phyloP scores from a whole-genome alignment of 768 basidiomycete genomes.

The Tulasnella sp. region DNA sequence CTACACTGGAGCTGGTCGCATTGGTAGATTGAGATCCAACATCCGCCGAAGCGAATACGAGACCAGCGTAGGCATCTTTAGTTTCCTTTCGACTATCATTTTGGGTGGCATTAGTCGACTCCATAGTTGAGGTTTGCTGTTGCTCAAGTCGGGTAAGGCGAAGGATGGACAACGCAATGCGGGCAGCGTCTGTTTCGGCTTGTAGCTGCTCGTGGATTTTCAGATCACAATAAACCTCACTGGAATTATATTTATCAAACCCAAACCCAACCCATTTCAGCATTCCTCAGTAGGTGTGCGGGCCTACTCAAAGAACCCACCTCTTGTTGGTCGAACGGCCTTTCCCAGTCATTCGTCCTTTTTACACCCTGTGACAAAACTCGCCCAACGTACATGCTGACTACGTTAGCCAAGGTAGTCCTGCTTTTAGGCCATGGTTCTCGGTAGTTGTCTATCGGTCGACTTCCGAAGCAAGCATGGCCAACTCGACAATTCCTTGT shows the following conservation, averaged over 20 bases:
- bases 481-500: constrained; percentile 53
- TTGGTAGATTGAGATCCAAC: too few species aligned
- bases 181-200: constrained; percentile 42
- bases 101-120: neutral
- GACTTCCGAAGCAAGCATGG: constrained; percentile 48
- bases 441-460: constrained; percentile 44
- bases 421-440: too few species aligned
- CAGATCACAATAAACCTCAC: constrained; percentile 56
- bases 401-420: constrained; percentile 52
- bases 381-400: constrained; percentile 48
- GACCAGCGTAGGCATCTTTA: too few species aligned
- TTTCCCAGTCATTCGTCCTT: constrained; percentile 54
- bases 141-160: neutral
- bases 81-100: neutral
- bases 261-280: neutral
- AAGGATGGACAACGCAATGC: constrained; percentile 17
- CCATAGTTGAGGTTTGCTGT: neutral
- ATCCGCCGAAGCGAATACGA: too few species aligned
- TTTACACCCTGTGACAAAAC: constrained; percentile 53
- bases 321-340: constrained; percentile 40
- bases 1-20: too few species aligned
- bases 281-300: neutral
- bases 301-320: constrained; percentile 40
- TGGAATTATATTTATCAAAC: constrained; percentile 54
- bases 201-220: constrained; percentile 50